These are phyloP conservation scores for Cladosporium sp. DNA, from an alignment of 2,329 filamentous ascomycete species.

Conservation along the genomic window DNA sequence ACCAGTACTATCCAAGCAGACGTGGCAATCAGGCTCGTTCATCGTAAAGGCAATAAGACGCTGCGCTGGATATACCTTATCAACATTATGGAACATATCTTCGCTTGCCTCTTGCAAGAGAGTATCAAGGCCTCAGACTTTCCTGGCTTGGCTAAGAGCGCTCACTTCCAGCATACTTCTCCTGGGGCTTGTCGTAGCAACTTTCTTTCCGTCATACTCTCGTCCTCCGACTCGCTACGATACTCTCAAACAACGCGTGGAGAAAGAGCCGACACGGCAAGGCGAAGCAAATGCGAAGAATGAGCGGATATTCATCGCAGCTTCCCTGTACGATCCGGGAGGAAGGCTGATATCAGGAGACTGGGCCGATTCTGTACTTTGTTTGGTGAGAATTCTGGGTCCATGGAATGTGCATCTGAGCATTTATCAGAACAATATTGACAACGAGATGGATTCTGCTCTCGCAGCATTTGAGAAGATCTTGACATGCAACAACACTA, in stretches of 20 bases:
- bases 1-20: too few relatives aligned
- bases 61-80: too few relatives aligned
- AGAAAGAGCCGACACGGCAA: conserved; percentile 13
- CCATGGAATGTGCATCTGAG: conserved; percentile 65
- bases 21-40: too few relatives aligned
- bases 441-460: conserved; percentile 51
- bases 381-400: conserved; percentile 63
- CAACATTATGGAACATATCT: too few relatives aligned
- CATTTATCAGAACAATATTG: conserved; percentile 69
- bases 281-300: conserved; percentile 49
- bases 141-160: too few relatives aligned
- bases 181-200: conserved; percentile 1
- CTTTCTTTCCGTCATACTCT: conserved; percentile 56
- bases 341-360: conserved; percentile 58
- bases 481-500: conserved; percentile 42
- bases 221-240: conserved; percentile 50
- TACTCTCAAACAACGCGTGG: conserved; percentile 30
- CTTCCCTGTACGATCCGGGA: conserved; percentile 63
- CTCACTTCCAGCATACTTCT: too few relatives aligned
- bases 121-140: too few relatives aligned
- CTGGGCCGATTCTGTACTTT: conserved; percentile 60
- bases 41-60: too few relatives aligned
- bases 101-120: too few relatives aligned
- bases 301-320: conserved; percentile 70
- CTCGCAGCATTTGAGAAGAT: conserved; percentile 51